Conservation (phyloP, 495 filamentous ascomycete species). For the Pyrenula massariospora region DNA sequence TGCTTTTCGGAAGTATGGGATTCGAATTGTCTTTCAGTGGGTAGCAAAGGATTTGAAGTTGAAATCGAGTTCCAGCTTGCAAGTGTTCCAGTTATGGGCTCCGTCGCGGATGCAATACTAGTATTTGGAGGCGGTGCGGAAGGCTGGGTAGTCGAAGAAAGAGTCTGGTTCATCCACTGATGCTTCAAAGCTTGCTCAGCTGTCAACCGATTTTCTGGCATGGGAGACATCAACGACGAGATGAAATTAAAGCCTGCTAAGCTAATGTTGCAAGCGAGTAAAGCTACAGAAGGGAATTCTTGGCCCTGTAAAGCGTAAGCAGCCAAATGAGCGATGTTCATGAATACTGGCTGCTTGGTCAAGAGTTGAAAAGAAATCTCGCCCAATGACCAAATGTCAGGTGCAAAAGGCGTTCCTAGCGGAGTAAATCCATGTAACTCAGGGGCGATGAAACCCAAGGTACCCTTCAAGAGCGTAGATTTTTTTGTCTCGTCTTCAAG, state of each 20-base stretch:
- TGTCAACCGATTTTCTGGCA: neutral
- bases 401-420: neutral
- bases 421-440: constrained; percentile 5
- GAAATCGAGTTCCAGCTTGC: too few species aligned
- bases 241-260: neutral
- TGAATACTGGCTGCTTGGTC: constrained; percentile 9
- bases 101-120: too few species aligned
- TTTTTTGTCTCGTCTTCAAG: constrained; percentile 6
- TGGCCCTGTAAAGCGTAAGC: neutral
- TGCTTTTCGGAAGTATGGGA: too few species aligned
- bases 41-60: too few species aligned
- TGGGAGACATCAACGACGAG: neutral
- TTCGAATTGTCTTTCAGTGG: too few species aligned
- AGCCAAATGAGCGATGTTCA: neutral
- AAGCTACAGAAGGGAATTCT: neutral
- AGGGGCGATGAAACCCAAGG: constrained; percentile 8
- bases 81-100: too few species aligned
- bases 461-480: constrained; percentile 5
- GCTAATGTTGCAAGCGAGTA: neutral
- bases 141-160: too few species aligned
- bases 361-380: constrained; percentile 6
- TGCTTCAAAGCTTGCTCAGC: neutral
- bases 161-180: neutral
- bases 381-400: constrained; percentile 10
- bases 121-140: too few species aligned